phyloP scores from a whole-genome alignment of 495 filamentous ascomycete species.

The Barbatosphaeria neglecta region DNA sequence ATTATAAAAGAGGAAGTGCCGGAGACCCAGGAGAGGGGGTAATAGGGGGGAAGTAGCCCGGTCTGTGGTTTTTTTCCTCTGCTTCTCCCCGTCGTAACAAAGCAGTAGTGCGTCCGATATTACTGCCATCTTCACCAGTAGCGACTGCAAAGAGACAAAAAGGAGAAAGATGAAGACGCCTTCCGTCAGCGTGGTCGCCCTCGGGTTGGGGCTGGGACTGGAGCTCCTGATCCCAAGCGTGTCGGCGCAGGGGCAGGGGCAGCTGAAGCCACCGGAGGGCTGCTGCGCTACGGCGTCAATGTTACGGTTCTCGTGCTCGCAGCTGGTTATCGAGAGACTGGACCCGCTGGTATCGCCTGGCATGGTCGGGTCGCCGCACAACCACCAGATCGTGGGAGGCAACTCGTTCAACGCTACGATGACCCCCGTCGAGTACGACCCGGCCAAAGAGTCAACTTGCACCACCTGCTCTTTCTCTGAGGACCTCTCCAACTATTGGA shows the following conservation, averaged over 20 bases:
- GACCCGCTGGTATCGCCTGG: conserved; percentile 33
- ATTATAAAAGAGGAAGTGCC: too few relatives aligned
- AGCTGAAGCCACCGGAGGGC: background rate
- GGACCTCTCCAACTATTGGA: conserved; percentile 37
- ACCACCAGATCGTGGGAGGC: conserved; percentile 32
- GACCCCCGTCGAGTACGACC: conserved; percentile 23
- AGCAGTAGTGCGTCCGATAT: too few relatives aligned
- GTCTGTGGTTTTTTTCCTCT: too few relatives aligned
- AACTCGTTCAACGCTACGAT: conserved; percentile 32
- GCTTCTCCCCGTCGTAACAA: too few relatives aligned
- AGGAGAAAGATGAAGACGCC: background rate
- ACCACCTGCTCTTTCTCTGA: conserved; percentile 27
- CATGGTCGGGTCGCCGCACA: conserved; percentile 21
- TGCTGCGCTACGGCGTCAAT: conserved; percentile 12
- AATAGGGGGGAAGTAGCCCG: too few relatives aligned
- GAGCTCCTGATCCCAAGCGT: background rate
- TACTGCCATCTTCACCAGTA: background rate
- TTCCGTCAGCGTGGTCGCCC: background rate
- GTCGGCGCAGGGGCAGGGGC: background rate
- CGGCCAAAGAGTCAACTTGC: conserved; percentile 22
- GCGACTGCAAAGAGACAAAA: background rate
- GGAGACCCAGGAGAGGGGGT: too few relatives aligned
- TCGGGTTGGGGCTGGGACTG: too few relatives aligned
- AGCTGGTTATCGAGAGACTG: conserved; percentile 30
- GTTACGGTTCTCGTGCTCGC: conserved; percentile 35